phyloP scores from a whole-genome alignment of 2,329 filamentous ascomycete species.

The Tolypocladium ophioglossoides region DNA sequence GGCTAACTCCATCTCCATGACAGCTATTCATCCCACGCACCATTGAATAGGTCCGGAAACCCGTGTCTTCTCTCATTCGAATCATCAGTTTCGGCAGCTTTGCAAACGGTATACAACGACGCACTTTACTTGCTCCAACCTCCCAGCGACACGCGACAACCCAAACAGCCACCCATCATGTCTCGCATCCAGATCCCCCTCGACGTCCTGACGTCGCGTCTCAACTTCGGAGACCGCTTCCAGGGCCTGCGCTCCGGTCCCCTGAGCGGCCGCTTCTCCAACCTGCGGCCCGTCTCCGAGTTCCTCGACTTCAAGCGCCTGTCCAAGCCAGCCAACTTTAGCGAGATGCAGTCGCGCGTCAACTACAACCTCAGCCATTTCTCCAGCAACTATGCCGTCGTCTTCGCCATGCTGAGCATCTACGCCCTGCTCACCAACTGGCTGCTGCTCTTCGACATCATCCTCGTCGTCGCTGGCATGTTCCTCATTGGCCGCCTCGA shows the following conservation, averaged over 20 bases:
- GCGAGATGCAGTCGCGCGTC: slow-evolving; percentile 79
- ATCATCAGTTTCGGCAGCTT: background rate
- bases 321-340: slow-evolving; percentile 87
- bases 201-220: slow-evolving; percentile 79
- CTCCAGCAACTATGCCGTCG: slow-evolving; percentile 93
- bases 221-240: slow-evolving; percentile 81
- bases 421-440: slow-evolving; percentile 89
- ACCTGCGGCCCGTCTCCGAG: slow-evolving; percentile 81
- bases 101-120: background rate
- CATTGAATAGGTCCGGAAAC: background rate
- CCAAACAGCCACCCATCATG: slow-evolving; percentile 39
- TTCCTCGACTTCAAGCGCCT: slow-evolving; percentile 94
- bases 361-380: slow-evolving; percentile 98
- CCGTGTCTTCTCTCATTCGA: background rate
- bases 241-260: slow-evolving; percentile 71
- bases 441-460: slow-evolving; percentile 80
- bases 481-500: slow-evolving; percentile 86
- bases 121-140: background rate
- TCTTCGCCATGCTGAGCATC: slow-evolving; percentile 91
- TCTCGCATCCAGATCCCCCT: slow-evolving; percentile 85
- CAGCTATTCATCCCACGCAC: background rate
- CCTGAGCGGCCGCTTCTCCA: slow-evolving; percentile 75
- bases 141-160: background rate
- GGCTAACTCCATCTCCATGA: background rate
- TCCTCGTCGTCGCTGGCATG: slow-evolving; percentile 77